phyloP scores from a whole-genome alignment of 2,329 filamentous ascomycete species.

The Pleoardoris graminearum region DNA sequence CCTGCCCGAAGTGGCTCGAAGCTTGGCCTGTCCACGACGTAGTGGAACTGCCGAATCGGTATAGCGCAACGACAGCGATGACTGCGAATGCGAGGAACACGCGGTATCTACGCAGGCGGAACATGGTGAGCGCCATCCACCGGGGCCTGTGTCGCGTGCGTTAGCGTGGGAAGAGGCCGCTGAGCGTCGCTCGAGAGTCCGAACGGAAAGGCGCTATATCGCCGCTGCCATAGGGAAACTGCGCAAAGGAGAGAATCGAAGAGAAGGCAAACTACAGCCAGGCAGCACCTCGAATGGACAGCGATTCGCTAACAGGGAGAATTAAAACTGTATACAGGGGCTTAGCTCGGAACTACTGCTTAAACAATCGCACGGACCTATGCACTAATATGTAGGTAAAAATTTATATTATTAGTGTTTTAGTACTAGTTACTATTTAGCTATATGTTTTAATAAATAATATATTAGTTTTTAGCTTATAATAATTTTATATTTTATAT shows the following conservation, averaged over 20 bases:
- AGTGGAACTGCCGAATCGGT: constrained; percentile 56
- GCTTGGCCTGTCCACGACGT: constrained; percentile 43
- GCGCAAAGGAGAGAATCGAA: constrained; percentile 7
- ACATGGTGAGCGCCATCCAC: constrained; percentile 46
- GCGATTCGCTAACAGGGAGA: constrained; percentile 11
- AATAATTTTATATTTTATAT: no score
- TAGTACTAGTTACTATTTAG: no score
- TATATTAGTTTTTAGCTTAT: no score
- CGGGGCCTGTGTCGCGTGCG: constrained; percentile 15
- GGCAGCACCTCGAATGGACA: constrained; percentile 3
- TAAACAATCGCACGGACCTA: no score
- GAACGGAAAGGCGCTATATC: constrained; percentile 12
- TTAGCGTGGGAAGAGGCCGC: constrained; percentile 5
- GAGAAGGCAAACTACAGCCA: constrained; percentile 2
- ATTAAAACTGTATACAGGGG: constrained; percentile 14
- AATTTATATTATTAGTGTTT: no score
- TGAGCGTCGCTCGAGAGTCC: background rate
- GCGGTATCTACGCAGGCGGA: constrained; percentile 64
- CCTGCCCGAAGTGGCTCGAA: constrained; percentile 20
- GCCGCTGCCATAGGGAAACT: constrained; percentile 24
- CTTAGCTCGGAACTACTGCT: constrained; percentile 6
- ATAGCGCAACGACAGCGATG: constrained; percentile 58
- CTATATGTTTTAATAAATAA: no score
- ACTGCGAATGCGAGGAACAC: constrained; percentile 61
- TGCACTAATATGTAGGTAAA: no score